Conservation (phyloP, 2,329 filamentous ascomycete species). For the Penicillium sp. region DNA sequence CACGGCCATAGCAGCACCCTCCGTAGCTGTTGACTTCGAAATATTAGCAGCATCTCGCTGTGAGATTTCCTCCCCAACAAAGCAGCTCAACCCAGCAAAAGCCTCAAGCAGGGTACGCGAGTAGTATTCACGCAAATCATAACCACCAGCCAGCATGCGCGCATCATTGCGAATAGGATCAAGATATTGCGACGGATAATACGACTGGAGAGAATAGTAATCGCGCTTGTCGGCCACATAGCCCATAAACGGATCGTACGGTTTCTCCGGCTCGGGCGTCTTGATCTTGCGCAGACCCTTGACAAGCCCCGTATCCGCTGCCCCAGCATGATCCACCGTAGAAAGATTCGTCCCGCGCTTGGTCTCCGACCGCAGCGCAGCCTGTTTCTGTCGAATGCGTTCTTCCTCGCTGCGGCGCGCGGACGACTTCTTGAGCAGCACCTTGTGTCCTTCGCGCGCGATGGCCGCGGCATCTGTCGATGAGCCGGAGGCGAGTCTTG, state of each 20-base stretch:
- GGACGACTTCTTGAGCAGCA: constrained; percentile 72
- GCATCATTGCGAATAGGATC: constrained; percentile 65
- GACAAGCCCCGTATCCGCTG: constrained; percentile 55
- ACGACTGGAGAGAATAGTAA: constrained; percentile 67
- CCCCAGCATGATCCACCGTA: constrained; percentile 28
- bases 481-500: constrained; percentile 64
- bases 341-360: constrained; percentile 27
- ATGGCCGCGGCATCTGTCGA: constrained; percentile 59
- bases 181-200: constrained; percentile 75
- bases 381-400: constrained; percentile 48
- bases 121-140: constrained; percentile 79
- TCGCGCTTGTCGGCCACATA: constrained; percentile 61
- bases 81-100: constrained; percentile 84
- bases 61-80: constrained; percentile 71
- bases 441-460: constrained; percentile 54
- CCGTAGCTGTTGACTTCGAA: constrained; percentile 28
- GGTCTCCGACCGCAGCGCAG: constrained; percentile 38
- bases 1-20: constrained; percentile 33
- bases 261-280: constrained; percentile 64
- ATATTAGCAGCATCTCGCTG: constrained; percentile 28
- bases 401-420: constrained; percentile 57
- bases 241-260: constrained; percentile 87
- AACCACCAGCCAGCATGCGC: constrained; percentile 74
- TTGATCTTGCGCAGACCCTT: constrained; percentile 72
- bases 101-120: constrained; percentile 79